Percentiles rank a stretch among this genome's conserved stretches.
These are phyloP conservation scores for Linum usitatissimum DNA, from an alignment of 345 rosid genomes.

Conservation along the genomic window DNA sequence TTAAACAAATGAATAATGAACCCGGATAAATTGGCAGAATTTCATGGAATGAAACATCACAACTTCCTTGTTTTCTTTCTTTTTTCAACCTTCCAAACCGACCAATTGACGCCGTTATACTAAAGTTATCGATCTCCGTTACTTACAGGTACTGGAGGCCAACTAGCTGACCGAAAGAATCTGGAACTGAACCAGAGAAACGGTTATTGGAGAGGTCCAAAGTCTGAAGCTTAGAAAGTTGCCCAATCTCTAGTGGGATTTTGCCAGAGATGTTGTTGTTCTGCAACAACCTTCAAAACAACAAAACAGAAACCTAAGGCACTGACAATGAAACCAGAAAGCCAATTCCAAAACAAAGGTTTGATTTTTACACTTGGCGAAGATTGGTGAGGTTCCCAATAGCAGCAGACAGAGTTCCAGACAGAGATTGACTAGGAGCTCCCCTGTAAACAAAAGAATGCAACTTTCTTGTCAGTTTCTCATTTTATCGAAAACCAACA, in stretches of 20 bases:
- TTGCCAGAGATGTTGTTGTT: conserved; percentile 82
- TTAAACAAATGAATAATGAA: background rate
- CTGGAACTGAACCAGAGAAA: conserved; percentile 53
- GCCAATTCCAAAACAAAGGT: background rate
- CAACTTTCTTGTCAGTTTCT: background rate
- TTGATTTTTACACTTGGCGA: conserved; percentile 58
- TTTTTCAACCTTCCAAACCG: conserved; percentile 17
- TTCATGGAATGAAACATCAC: background rate
- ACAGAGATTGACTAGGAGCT: conserved; percentile 88
- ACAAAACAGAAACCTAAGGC: background rate
- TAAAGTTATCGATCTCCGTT: no score
- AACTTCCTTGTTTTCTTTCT: background rate
- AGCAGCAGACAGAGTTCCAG: conserved; percentile 63
- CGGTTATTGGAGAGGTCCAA: conserved; percentile 81
- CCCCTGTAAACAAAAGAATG: conserved; percentile 35
- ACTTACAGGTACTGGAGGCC: conserved; percentile 74
- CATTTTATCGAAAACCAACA: background rate
- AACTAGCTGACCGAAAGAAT: conserved; percentile 39
- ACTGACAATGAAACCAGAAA: background rate
- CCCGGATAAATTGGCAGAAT: background rate
- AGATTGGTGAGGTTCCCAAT: conserved; percentile 87
- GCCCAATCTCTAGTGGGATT: conserved; percentile 60
- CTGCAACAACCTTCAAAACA: conserved; percentile 59
- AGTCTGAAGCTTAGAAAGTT: conserved; percentile 57
- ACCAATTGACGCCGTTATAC: no score